A percentile compares a stretch with the other conserved stretches of the same genome.
These are phyloP conservation scores for Aureobasidium sp. DNA, from an alignment of 2,329 filamentous ascomycete species.

Conservation along the genomic window DNA sequence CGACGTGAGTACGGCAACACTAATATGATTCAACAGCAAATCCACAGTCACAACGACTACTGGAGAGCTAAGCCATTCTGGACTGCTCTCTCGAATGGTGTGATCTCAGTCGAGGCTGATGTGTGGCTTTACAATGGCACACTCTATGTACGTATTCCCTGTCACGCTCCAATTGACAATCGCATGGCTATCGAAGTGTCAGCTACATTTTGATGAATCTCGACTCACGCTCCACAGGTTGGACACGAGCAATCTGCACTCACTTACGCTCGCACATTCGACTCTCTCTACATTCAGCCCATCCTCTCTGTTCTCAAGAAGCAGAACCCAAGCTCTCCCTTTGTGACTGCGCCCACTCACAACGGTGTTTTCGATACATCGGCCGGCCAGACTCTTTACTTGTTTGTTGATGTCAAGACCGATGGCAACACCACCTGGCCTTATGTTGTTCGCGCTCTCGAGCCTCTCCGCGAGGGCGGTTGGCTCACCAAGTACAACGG, in stretches of 20 bases:
- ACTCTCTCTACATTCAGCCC: slow-evolving; percentile 53
- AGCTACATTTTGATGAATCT: too few species aligned
- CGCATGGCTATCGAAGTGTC: neutral
- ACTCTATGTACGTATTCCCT: neutral
- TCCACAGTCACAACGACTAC: slow-evolving; percentile 58
- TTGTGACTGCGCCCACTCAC: slow-evolving; percentile 41
- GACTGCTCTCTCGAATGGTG: slow-evolving; percentile 50
- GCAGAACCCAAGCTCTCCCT: slow-evolving; percentile 50
- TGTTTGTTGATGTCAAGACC: slow-evolving; percentile 56
- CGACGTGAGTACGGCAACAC: too few species aligned
- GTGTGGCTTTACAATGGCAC: slow-evolving; percentile 51
- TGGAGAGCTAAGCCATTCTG: slow-evolving; percentile 44
- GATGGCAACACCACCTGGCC: slow-evolving; percentile 50
- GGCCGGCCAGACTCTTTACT: slow-evolving; percentile 53
- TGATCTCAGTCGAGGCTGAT: slow-evolving; percentile 53
- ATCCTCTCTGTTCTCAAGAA: slow-evolving; percentile 49
- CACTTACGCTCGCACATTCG: slow-evolving; percentile 46
- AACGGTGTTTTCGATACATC: slow-evolving; percentile 57
- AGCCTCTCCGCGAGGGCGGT: slow-evolving; percentile 48
- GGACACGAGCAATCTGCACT: slow-evolving; percentile 51
- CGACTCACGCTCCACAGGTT: slow-evolving; percentile 34
- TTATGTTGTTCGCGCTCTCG: slow-evolving; percentile 48
- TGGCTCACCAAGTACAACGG: slow-evolving; percentile 50
- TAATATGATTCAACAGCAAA: slow-evolving; percentile 18
- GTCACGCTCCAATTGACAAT: neutral